phyloP scores from a whole-genome alignment of 306 rosid species.

The Casuarina cunninghamiana region DNA sequence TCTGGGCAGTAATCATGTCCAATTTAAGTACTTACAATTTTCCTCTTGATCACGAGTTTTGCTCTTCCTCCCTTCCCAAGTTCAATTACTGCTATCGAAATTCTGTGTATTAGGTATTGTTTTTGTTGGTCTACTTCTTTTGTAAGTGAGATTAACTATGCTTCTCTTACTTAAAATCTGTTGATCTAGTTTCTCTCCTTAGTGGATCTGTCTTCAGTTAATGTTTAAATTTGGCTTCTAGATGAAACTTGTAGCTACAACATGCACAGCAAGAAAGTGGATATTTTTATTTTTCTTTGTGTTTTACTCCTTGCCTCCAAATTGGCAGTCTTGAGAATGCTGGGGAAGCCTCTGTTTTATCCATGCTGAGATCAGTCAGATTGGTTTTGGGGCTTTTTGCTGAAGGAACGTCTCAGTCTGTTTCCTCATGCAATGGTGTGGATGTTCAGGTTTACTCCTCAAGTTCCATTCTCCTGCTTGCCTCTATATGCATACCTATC shows the following conservation, averaged over 20 bases:
- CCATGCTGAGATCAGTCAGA: conserved; percentile 85
- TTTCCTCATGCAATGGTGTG: conserved; percentile 49
- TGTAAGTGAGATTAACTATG: not conserved
- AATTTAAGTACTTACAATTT: not conserved
- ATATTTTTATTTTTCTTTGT: conserved; percentile 8
- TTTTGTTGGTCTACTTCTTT: not conserved
- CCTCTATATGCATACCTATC: conserved; percentile 10
- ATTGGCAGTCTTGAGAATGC: conserved; percentile 90
- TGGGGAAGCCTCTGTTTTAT: conserved; percentile 84
- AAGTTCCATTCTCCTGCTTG: conserved; percentile 23
- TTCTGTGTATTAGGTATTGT: not conserved
- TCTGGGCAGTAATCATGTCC: not conserved
- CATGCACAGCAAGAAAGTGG: not conserved
- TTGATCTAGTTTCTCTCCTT: not conserved
- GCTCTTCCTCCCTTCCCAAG: not conserved
- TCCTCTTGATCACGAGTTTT: not conserved
- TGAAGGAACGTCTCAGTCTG: conserved; percentile 45
- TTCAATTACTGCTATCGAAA: not conserved
- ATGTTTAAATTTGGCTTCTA: not conserved
- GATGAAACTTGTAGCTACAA: conserved; percentile 1
- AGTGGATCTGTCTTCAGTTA: not conserved
- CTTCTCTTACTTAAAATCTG: not conserved
- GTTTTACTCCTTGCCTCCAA: conserved; percentile 20
- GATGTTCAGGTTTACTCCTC: conserved; percentile 57
- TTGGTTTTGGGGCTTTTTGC: conserved; percentile 60